phyloP scores from a whole-genome alignment of 495 filamentous ascomycete species.

The Talaromyces wortmannii region DNA sequence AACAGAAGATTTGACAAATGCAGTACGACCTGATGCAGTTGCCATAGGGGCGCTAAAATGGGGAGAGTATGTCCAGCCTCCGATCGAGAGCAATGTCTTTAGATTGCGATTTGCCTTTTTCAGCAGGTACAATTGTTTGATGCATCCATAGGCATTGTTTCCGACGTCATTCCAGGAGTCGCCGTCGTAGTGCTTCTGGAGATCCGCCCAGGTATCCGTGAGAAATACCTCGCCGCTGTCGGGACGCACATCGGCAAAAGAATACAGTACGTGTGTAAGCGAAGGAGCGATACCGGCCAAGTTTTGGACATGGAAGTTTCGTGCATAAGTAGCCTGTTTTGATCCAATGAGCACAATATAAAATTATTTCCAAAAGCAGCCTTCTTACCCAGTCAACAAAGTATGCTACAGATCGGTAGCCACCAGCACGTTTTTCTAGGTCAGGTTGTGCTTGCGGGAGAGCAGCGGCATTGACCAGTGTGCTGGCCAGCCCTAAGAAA shows the following conservation, averaged over 20 bases:
- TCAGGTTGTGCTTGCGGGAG: not conserved
- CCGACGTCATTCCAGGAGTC: constrained; percentile 68
- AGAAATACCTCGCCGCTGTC: constrained; percentile 65
- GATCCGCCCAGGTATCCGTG: constrained; percentile 66
- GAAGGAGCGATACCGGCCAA: constrained; percentile 60
- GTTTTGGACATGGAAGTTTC: constrained; percentile 68
- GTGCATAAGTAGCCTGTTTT: constrained; percentile 61
- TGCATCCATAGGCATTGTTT: constrained; percentile 77
- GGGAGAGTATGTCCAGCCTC: constrained; percentile 72
- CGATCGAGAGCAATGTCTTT: constrained; percentile 59
- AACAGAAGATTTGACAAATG: constrained; percentile 63
- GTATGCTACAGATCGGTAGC: constrained; percentile 71
- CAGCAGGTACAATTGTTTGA: constrained; percentile 79
- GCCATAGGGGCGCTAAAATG: constrained; percentile 65
- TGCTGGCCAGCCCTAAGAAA: not conserved
- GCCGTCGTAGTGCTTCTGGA: constrained; percentile 69
- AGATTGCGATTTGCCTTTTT: constrained; percentile 74
- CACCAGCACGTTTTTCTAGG: not conserved
- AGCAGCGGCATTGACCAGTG: not conserved
- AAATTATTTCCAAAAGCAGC: not conserved
- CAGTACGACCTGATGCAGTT: constrained; percentile 29
- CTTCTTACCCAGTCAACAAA: constrained; percentile 67
- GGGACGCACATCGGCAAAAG: constrained; percentile 64
- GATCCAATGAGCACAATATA: not conserved
- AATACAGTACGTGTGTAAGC: constrained; percentile 82